Base-by-base conservation (phyloP, 2,329 filamentous ascomycete genomes). In the Claviceps purpurea region DNA sequence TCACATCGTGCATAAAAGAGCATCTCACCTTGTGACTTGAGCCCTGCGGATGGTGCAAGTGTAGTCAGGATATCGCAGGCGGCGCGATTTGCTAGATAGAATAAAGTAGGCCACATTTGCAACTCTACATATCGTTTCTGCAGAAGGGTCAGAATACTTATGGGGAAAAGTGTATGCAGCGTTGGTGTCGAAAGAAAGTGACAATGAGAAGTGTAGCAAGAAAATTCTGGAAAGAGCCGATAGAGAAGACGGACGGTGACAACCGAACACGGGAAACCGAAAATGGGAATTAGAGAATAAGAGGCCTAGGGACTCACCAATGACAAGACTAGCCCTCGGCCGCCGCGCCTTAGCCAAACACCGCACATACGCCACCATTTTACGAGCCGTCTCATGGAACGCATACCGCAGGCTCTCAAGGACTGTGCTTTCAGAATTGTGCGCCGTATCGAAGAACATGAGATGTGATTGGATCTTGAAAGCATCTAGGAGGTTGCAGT, bases 381-480 rank as follows among this genome's bases (percentile, higher is more conserved):
- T 94, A 69, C 80, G 81, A 8, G 88, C 89, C 6, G 86, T 82
- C 65, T 94, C 88, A 18, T 73, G 61, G 60, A 96, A 91, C 37
- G 81, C 82, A n/a, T 76, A 75, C 60, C 84, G 79, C 3, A 96
- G 70, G 59, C 93, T 95, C n/a, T 70, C 66, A 4, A 91, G 72
- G 13, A 93, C 85, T 0, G 82, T 87, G 4, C 64, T 58, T 7
- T 77, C 64, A 3, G 81, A 78, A 69, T 97, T 97, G 71, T 91
- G 83, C 3, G 74, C 68, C 4, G 86, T 87, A 65, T 94, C 89
- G 60, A 87, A 84, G 64, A 89, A 86, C 82, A 94, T 90, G 49
- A 81, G 73, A 60, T 93, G 86, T 50, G 89, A 83, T 64, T 95
- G 88, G 50, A 93, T 81, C 65, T 89, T 90, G 72, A 97, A 89